Conservation (phyloP, 345 rosid species). For the Trapa incisa region DNA sequence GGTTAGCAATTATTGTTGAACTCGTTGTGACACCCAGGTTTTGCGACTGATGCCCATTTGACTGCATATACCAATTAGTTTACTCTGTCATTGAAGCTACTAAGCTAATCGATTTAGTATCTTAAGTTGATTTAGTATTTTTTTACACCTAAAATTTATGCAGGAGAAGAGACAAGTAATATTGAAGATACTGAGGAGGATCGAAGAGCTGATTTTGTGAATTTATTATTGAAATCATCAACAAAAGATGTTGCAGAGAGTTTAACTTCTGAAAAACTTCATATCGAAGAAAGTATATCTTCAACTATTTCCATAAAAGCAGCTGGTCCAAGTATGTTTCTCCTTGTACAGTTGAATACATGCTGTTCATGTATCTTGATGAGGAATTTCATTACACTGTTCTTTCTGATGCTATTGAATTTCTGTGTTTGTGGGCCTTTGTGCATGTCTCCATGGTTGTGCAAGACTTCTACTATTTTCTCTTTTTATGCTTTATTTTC, state of each 20-base stretch:
- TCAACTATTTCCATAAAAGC: constrained; percentile 21
- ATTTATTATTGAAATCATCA: constrained; percentile 38
- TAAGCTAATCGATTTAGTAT: constrained; percentile 2
- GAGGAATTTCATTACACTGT: not conserved
- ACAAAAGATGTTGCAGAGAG: constrained; percentile 11
- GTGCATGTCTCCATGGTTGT: not conserved
- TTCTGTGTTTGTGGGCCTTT: not conserved
- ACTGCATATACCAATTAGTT: not conserved
- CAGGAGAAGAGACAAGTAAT: constrained; percentile 42
- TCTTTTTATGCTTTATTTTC: not conserved
- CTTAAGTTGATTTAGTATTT: not conserved
- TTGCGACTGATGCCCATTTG: not conserved
- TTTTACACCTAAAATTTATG: constrained; percentile 11
- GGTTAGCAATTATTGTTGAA: constrained; percentile 26
- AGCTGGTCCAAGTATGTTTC: constrained; percentile 32
- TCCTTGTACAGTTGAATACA: constrained; percentile 3
- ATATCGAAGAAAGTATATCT: constrained; percentile 21
- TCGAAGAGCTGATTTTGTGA: constrained; percentile 68
- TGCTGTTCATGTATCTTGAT: not conserved
- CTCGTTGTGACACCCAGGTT: not conserved
- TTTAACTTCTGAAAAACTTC: constrained; percentile 18
- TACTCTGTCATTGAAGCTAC: not conserved
- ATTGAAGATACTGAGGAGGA: constrained; percentile 43
- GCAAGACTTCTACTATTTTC: not conserved
- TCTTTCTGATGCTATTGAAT: not conserved